A percentile compares a stretch with the other conserved stretches of the same genome.
These are phyloP conservation scores for Leucogyrophana mollusca DNA, from an alignment of 768 basidiomycete genomes.

Conservation along the genomic window DNA sequence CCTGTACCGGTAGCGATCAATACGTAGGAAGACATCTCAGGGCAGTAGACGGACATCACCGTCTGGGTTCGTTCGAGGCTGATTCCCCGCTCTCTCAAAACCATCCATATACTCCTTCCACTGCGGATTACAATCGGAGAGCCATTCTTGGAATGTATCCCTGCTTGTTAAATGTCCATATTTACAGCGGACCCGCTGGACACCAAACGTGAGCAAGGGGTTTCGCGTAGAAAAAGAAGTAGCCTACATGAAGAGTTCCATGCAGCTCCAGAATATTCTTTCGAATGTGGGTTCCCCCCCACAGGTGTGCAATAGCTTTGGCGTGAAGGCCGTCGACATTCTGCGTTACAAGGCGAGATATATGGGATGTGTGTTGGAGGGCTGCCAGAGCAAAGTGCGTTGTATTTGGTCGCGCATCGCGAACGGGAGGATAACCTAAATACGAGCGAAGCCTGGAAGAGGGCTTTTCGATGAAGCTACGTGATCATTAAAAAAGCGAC, in stretches of 20 bases:
- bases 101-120: slow-evolving; percentile 75
- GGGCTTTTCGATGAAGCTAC: neutral
- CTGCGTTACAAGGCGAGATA: slow-evolving; percentile 73
- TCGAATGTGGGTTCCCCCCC: slow-evolving; percentile 34
- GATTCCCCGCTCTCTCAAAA: slow-evolving; percentile 52
- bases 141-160: slow-evolving; percentile 67
- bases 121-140: slow-evolving; percentile 71
- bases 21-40: neutral
- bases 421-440: slow-evolving; percentile 83
- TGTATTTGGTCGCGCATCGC: slow-evolving; percentile 81
- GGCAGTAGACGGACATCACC: slow-evolving; percentile 66
- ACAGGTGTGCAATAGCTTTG: slow-evolving; percentile 60
- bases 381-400: slow-evolving; percentile 88
- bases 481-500: slow-evolving; percentile 10
- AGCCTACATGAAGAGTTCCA: slow-evolving; percentile 76
- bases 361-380: slow-evolving; percentile 64
- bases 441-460: slow-evolving; percentile 62
- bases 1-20: slow-evolving; percentile 39
- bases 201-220: slow-evolving; percentile 10
- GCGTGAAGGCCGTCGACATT: slow-evolving; percentile 96
- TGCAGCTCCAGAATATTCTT: slow-evolving; percentile 77
- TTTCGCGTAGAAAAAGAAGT: neutral
- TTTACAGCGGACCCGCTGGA: slow-evolving; percentile 73
- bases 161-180: slow-evolving; percentile 69
- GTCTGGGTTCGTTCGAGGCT: slow-evolving; percentile 85